Base-by-base conservation (phyloP, 129 eudicot genomes). In the Apium graveolens region DNA sequence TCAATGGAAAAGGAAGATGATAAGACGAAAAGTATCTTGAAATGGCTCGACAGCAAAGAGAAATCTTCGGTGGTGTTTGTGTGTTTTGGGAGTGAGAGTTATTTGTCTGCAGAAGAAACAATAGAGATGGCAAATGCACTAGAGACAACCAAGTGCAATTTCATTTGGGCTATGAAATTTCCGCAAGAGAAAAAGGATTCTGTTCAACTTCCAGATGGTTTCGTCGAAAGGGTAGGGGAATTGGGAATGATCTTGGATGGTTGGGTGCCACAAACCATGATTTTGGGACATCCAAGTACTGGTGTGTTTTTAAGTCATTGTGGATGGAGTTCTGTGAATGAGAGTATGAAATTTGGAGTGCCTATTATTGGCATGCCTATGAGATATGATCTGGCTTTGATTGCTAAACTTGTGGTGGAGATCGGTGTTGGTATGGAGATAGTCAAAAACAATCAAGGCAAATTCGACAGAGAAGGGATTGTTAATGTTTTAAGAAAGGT, bases 221-320 rank as follows among this genome's bases (percentile, higher is more conserved):
- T 71, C 27, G 6, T 39, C 16, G 32, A 71, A 37, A 71, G 32
- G 34, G 75, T 71, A 35, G 75, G 75, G 14, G 44, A 70, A 0
- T 14, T 2, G 11, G 75, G 75, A 70, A 4, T 70, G 17, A 38
- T 70, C 11, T 13, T 71, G 29, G 75, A 71, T 49, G 70, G 37
- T 3, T 71, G 75, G 75, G 48, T 48, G 3, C 75, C 75, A 39
- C 75, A 71, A 14, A 39, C 49, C 11, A 39, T 11, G 46, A 39
- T 71, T 21, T 39, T 71, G 49, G 34, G 75, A 39, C 75, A 71
- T 71, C 7, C 75, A 21, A 71, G 75, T 31, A 39, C 75, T 1
- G 75, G 75, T 8, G 75, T 1, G 1, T 24, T 71, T 71, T 0
- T 71, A 11, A 71, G 76, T 41, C 76, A 41, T 1, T 71, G 76